Evolutionary conservation across 768 basidiomycete species (phyloP).

Genomic region (Ephemerocybe angulata): DNA sequence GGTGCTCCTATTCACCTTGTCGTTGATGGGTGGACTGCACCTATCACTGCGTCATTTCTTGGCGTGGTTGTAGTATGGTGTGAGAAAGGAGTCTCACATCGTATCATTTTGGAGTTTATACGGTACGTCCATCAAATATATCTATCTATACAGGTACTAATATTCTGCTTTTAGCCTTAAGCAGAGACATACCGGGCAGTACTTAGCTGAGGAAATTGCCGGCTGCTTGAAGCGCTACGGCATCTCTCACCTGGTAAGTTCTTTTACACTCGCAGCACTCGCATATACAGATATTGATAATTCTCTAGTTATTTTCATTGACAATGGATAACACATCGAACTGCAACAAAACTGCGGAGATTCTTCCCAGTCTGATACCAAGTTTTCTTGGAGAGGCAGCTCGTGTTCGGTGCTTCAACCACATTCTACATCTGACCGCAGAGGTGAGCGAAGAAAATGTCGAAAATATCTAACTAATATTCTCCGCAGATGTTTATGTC

Average conservation of each 20-base stretch:
- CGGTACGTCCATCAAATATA: constrained; percentile 14
- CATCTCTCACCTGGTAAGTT: constrained; percentile 23
- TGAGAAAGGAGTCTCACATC: constrained; percentile 23
- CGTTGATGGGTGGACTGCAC: constrained; percentile 34
- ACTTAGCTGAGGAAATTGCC: constrained; percentile 23
- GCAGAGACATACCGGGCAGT: constrained; percentile 23
- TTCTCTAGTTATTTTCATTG: constrained; percentile 23
- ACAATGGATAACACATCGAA: constrained; percentile 33
- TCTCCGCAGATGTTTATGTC: constrained; percentile 21
- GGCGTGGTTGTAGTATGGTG: constrained; percentile 30
- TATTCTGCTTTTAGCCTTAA: constrained; percentile 20
- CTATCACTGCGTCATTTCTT: constrained; percentile 24
- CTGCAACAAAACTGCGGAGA: constrained; percentile 22
- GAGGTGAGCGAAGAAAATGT: constrained; percentile 22
- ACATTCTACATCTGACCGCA: constrained; percentile 30
- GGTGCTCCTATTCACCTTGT: constrained; percentile 23
- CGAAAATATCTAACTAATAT: constrained; percentile 1
- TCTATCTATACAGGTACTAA: constrained; percentile 1
- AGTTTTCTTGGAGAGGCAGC: constrained; percentile 18
- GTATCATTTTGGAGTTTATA: constrained; percentile 31
- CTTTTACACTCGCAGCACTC: background rate
- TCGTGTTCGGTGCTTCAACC: constrained; percentile 24
- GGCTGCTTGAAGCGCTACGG: constrained; percentile 25
- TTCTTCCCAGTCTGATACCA: constrained; percentile 18
- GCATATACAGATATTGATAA: constrained; percentile 1